phyloP scores from a whole-genome alignment of 176 grass and related monocot genomes.

The Aegilops bicornis region DNA sequence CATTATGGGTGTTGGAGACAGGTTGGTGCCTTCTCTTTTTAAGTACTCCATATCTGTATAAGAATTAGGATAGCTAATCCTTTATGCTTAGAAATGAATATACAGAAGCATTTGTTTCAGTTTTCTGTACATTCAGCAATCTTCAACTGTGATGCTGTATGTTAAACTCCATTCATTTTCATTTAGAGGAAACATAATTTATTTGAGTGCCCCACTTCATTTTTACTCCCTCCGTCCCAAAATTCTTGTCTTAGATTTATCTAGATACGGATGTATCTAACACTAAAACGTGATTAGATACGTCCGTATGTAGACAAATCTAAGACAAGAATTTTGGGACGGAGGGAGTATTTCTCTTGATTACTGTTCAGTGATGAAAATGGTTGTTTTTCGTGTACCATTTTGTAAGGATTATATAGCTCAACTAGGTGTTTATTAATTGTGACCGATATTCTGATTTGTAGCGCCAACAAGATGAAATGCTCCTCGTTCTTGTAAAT shows the following conservation, averaged over 20 bases:
- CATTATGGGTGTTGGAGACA: constrained; percentile 96
- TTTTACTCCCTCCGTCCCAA: too few relatives aligned
- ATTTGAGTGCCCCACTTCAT: neutral
- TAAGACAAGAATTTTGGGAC: too few relatives aligned
- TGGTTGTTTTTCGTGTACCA: neutral
- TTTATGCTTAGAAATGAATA: neutral
- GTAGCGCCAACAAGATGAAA: neutral
- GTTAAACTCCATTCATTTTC: neutral
- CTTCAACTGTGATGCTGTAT: neutral
- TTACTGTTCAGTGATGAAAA: neutral
- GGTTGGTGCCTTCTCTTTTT: constrained; percentile 41
- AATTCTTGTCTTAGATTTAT: too few relatives aligned
- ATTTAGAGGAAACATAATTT: neutral
- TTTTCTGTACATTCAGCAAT: neutral
- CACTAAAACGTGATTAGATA: too few relatives aligned
- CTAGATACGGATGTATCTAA: too few relatives aligned
- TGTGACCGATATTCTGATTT: neutral
- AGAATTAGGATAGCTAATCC: neutral
- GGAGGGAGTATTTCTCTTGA: neutral
- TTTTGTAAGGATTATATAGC: constrained; percentile 19
- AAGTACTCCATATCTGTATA: neutral
- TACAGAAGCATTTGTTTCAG: neutral
- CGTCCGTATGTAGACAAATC: too few relatives aligned
- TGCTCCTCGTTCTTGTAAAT: constrained; percentile 1
- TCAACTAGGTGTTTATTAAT: neutral